Evolutionary conservation across 176 grass and related monocot species (phyloP).

Genomic region (Olyra latifolia): DNA sequence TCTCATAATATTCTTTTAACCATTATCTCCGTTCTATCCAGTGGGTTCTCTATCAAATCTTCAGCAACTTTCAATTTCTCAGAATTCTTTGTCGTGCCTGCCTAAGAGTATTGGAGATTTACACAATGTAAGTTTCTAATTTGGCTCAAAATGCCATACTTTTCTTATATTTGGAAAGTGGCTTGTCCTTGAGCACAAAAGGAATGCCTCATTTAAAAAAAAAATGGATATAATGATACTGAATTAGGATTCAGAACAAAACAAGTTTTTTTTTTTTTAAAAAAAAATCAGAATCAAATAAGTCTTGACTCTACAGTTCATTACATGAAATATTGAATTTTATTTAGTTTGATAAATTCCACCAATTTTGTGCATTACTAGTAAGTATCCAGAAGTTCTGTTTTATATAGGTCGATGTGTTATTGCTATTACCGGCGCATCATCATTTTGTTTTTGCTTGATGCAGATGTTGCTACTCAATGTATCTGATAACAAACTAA

Average conservation of each 20-base stretch:
- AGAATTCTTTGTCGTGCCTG: constrained; percentile 72
- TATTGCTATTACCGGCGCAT: constrained; percentile 4
- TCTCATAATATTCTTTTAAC: neutral
- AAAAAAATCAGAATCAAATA: constrained; percentile 4
- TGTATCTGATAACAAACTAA: constrained; percentile 92
- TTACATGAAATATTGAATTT: constrained; percentile 10
- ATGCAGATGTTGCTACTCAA: constrained; percentile 82
- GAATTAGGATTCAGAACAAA: neutral
- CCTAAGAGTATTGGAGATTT: constrained; percentile 82
- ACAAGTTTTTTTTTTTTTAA: neutral
- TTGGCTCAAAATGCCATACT: constrained; percentile 4
- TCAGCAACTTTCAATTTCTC: constrained; percentile 70
- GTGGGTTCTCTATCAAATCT: constrained; percentile 89
- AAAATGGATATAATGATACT: neutral
- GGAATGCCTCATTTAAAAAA: neutral
- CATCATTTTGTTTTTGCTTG: constrained; percentile 25
- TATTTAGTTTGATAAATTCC: constrained; percentile 4
- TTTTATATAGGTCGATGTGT: neutral
- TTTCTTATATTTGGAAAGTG: constrained; percentile 2
- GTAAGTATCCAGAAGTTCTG: neutral
- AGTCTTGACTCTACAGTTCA: neutral
- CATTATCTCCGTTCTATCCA: constrained; percentile 29
- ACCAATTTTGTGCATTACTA: neutral
- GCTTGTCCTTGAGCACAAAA: neutral
- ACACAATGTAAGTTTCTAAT: constrained; percentile 64